Evolutionary conservation across 2,329 filamentous ascomycete species (phyloP), one percentile per base, ranked within the genome.

Genomic region (Lizonia empirigonia): DNA sequence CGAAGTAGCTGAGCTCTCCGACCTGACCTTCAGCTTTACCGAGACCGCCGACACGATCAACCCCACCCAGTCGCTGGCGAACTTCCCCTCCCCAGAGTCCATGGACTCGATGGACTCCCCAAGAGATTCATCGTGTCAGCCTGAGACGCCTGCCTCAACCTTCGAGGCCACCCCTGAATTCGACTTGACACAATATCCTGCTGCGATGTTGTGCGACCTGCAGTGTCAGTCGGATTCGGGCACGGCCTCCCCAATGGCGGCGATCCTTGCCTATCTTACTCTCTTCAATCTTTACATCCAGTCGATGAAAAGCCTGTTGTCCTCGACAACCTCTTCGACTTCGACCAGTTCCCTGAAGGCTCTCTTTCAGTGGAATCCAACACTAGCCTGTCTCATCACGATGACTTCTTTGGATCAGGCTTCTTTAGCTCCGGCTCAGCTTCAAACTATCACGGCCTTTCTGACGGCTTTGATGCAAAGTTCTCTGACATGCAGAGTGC

Each of bases 171-270:
- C 62, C 36, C 61, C 78, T 79, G 83, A 87, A 78, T 83, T 89
- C 85, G 90, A 95, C 84, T 80, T 85, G 94, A 94, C 92, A 97
- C 94, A 97, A 97, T 92, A 95, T 96, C 92, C 94, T 97, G 94
- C 94, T 83, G 94, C 84, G 92, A 88, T 97, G 93, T 97, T 97
- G 94, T 97, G 88, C 78, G 94, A 96, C 94, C 94, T 96, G 94
- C 94, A 89, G 94, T 99, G 94, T 97, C 94, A 85, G 87, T 93
- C 89, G 88, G 84, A 79, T 62, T 70, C 69, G 61, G 56, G 53
- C 58, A 53, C 62, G 59, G 63, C 61, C 54, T 62, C 64, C 44
- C 60, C 50, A 13, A 62, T 59, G 54, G 60, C 63, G 59, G 59
- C 68, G 63, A 71, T 64, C 44, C 63, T 66, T 62, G 63, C 64